Evolutionary conservation across 2,329 filamentous ascomycete genomes (phyloP).

Genomic region (Neofusicoccum laricinum): DNA sequence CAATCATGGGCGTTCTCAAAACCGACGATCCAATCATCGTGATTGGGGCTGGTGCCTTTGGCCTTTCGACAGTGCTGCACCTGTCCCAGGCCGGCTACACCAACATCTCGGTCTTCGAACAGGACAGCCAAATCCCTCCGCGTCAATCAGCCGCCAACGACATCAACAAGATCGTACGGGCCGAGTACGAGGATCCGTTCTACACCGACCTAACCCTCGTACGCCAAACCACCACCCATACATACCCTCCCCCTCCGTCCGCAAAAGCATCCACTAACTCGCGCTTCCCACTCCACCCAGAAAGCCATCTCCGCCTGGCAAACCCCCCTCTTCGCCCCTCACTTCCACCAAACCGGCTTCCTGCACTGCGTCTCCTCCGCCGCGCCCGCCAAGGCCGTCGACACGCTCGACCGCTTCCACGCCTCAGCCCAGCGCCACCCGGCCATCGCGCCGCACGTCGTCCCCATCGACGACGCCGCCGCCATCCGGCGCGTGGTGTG

Average conservation of each 20-base stretch:
- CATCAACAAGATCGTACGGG: constrained; percentile 60
- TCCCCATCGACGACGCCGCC: constrained; percentile 26
- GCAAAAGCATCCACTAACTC: background rate
- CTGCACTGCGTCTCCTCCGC: constrained; percentile 50
- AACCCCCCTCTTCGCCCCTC: constrained; percentile 52
- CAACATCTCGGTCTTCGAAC: constrained; percentile 29
- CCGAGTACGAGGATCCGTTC: constrained; percentile 57
- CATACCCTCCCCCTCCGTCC: background rate
- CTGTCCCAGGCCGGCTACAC: constrained; percentile 28
- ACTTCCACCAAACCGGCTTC: constrained; percentile 53
- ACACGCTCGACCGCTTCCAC: constrained; percentile 44
- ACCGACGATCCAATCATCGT: constrained; percentile 26
- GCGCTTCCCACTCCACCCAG: constrained; percentile 20
- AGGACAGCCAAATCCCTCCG: constrained; percentile 43
- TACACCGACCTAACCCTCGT: constrained; percentile 56
- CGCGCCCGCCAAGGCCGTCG: constrained; percentile 48
- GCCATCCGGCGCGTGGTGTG: constrained; percentile 46
- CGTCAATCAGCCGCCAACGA: constrained; percentile 57
- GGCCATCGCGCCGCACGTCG: constrained; percentile 41
- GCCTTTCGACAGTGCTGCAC: constrained; percentile 31
- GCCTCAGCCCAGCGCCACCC: constrained; percentile 42
- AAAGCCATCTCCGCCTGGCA: constrained; percentile 54
- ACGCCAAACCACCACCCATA: constrained; percentile 19
- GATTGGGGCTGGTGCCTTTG: constrained; percentile 31
- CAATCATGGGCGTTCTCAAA: constrained; percentile 24